A percentile compares a stretch with the other conserved stretches of the same genome.
These are phyloP conservation scores for Guadua angustifolia DNA, from an alignment of 176 grass and related monocot species.

Conservation along the genomic window DNA sequence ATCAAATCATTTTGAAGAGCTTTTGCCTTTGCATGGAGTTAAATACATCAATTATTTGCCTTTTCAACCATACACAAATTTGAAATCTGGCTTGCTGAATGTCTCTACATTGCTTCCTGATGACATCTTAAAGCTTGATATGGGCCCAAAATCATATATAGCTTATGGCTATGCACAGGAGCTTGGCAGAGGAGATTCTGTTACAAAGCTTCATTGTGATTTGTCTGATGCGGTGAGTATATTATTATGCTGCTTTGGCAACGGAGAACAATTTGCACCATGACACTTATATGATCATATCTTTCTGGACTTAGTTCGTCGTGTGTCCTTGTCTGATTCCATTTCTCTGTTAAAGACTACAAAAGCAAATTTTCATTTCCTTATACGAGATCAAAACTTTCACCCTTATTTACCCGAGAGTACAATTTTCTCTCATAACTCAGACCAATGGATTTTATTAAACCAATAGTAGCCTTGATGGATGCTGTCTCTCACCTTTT, in stretches of 20 bases:
- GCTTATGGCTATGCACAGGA: conserved; percentile 77
- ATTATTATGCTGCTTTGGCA: conserved; percentile 9
- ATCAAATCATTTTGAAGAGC: conserved; percentile 70
- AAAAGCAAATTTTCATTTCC: neutral
- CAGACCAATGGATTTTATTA: neutral
- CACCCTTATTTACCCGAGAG: neutral
- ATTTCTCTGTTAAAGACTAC: neutral
- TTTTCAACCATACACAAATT: conserved; percentile 78
- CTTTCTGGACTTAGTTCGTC: neutral
- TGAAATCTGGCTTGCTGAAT: conserved; percentile 66
- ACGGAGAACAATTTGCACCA: neutral
- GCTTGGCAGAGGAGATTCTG: conserved; percentile 84
- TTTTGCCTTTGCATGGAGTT: conserved; percentile 69
- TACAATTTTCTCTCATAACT: neutral
- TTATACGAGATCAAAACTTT: neutral
- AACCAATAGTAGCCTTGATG: neutral
- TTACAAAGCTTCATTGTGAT: conserved; percentile 86
- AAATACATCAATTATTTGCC: conserved; percentile 65
- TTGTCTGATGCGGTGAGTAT: conserved; percentile 79
- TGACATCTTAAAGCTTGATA: conserved; percentile 65
- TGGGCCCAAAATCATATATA: conserved; percentile 94
- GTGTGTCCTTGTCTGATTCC: neutral
- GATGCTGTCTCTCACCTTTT: neutral
- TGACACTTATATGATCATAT: neutral
- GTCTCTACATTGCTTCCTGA: conserved; percentile 61